These are phyloP conservation scores for Striga hermonthica DNA, from an alignment of 305 asterid genomes.

Conservation along the genomic window DNA sequence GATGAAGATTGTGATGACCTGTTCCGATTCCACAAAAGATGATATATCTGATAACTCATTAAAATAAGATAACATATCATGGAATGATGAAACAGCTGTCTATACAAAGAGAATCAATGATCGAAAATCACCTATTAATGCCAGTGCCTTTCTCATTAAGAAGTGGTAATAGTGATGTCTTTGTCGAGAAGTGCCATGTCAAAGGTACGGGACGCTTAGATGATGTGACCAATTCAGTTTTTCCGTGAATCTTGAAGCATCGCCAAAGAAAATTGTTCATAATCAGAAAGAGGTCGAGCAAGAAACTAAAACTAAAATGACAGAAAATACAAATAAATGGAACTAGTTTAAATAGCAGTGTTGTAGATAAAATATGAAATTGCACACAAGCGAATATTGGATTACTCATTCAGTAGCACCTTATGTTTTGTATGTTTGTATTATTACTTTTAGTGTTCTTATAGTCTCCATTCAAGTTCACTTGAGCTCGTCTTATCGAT, in stretches of 20 bases:
- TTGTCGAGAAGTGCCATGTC: slow-evolving; percentile 94
- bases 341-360: not conserved
- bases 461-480: no score
- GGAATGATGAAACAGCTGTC: no score
- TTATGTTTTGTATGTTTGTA: no score
- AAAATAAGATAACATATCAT: no score
- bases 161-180: slow-evolving; percentile 77
- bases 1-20: no score
- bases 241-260: slow-evolving; percentile 81
- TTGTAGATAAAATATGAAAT: slow-evolving; percentile 22
- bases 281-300: slow-evolving; percentile 28
- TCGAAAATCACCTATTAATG: slow-evolving; percentile 72
- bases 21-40: no score
- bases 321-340: slow-evolving; percentile 19
- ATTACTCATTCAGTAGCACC: not conserved
- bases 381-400: slow-evolving; percentile 14
- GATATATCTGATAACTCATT: no score
- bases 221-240: slow-evolving; percentile 91
- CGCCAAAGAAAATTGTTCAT: slow-evolving; percentile 33
- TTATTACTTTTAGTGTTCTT: no score
- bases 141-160: slow-evolving; percentile 90
- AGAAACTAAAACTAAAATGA: not conserved
- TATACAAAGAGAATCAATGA: slow-evolving; percentile 16
- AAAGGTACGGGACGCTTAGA: slow-evolving; percentile 96
- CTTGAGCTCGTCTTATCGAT: no score